A percentile compares a stretch with the other conserved stretches of the same genome.
phyloP scores from a whole-genome alignment of 2,329 filamentous ascomycete genomes.

The Aspergillus melleus region DNA sequence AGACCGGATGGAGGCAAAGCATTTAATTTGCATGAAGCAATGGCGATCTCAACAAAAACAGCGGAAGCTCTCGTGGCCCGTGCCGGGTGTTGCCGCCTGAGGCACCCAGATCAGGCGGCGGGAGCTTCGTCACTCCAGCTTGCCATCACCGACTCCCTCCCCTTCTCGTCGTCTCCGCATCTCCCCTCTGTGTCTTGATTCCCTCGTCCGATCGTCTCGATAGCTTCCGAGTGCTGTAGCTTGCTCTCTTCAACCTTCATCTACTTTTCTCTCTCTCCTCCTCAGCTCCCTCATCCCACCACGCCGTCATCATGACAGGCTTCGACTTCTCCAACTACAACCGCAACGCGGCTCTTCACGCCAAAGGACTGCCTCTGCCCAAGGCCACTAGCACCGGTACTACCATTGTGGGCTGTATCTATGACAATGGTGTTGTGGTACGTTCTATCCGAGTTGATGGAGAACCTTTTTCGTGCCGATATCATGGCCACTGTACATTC shows the following conservation, averaged over 20 bases:
- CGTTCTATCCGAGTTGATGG: conserved; percentile 35
- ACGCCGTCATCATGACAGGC: conserved; percentile 72
- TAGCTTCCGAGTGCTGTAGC: background rate
- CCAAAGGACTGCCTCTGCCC: conserved; percentile 87
- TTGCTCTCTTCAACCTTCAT: background rate
- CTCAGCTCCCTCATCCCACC: conserved; percentile 25
- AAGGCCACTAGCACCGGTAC: conserved; percentile 99
- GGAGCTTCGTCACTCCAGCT: conserved; percentile 46
- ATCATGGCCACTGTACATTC: background rate
- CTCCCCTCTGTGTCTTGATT: background rate
- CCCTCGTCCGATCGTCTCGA: background rate
- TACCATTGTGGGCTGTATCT: conserved; percentile 97
- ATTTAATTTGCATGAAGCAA: background rate
- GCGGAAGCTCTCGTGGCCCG: conserved; percentile 15
- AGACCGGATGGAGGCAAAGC: background rate
- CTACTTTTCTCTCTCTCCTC: background rate
- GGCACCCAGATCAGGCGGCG: conserved; percentile 35
- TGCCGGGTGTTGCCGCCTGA: conserved; percentile 20
- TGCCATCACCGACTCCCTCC: conserved; percentile 28
- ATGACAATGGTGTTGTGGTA: conserved; percentile 92
- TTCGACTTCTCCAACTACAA: conserved; percentile 99
- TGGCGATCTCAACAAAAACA: conserved; percentile 21
- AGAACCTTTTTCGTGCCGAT: background rate
- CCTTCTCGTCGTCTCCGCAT: conserved; percentile 30
- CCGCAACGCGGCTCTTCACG: conserved; percentile 94